phyloP scores from a whole-genome alignment of 108 stramenopile species.

The Seminavis robusta region DNA sequence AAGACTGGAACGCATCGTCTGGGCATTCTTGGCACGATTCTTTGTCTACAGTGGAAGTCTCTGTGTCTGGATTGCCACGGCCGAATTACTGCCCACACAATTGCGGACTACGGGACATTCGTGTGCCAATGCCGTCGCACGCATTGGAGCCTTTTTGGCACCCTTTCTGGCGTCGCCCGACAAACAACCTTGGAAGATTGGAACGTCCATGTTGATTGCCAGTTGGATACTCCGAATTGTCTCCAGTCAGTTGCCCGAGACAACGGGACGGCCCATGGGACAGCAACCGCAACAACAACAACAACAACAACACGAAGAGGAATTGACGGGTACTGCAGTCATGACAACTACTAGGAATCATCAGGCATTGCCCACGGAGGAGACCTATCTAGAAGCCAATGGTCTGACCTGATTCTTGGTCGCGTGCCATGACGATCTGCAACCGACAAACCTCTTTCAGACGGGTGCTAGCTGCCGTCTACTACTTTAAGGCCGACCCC shows the following conservation, averaged over 20 bases:
- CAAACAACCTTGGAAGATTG: constrained; percentile 7
- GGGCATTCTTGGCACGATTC: constrained; percentile 37
- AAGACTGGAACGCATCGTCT: not conserved
- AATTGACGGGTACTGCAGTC: no score
- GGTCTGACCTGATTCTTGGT: no score
- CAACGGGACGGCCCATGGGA: constrained; percentile 15
- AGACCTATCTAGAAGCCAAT: no score
- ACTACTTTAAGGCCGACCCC: no score
- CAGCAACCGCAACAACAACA: no score
- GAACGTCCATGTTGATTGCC: constrained; percentile 8
- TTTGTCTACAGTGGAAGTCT: constrained; percentile 37
- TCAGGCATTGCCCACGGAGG: no score
- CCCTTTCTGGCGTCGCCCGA: constrained; percentile 25
- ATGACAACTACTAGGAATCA: no score
- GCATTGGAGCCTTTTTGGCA: constrained; percentile 27
- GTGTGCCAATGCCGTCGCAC: constrained; percentile 42
- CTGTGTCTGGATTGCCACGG: constrained; percentile 43
- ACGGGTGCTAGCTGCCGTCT: no score
- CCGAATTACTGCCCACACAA: constrained; percentile 48
- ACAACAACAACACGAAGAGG: no score
- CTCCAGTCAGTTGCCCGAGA: constrained; percentile 13
- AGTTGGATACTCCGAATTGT: not conserved
- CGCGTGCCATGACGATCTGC: no score
- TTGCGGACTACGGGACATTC: constrained; percentile 45
- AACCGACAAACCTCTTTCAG: no score